Conservation (phyloP, 352 stramenopile genomes). For the Pythium guiyangense region DNA sequence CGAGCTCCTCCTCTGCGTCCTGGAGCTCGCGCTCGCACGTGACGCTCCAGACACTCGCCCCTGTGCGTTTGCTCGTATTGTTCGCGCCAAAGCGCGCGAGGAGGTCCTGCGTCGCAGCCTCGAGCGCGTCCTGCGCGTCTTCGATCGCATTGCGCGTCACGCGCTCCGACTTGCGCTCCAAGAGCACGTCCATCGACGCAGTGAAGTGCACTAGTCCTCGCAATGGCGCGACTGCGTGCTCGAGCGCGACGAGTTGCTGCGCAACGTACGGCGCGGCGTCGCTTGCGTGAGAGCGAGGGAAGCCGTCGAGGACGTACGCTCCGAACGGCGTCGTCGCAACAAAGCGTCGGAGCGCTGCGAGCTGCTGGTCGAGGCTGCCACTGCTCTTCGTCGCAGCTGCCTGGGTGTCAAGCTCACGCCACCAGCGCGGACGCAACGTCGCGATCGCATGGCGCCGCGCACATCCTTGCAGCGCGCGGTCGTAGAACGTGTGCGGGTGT, state of each 20-base stretch:
- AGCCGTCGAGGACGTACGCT: slow-evolving; percentile 38
- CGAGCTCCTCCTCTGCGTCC: slow-evolving; percentile 35
- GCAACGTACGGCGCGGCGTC: slow-evolving; percentile 30
- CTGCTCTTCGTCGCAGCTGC: too few species aligned
- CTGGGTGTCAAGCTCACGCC: neutral
- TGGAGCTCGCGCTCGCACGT: slow-evolving; percentile 40
- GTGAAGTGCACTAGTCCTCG: slow-evolving; percentile 31
- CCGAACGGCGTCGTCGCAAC: slow-evolving; percentile 18
- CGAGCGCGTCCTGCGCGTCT: slow-evolving; percentile 39
- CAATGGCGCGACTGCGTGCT: slow-evolving; percentile 20
- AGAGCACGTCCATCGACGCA: slow-evolving; percentile 34
- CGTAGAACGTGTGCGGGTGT: slow-evolving; percentile 47
- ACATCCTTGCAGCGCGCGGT: slow-evolving; percentile 11
- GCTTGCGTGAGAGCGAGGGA: slow-evolving; percentile 13
- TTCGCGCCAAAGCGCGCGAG: slow-evolving; percentile 17
- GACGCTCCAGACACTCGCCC: slow-evolving; percentile 18
- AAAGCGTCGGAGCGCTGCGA: slow-evolving; percentile 15
- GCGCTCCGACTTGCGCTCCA: slow-evolving; percentile 23
- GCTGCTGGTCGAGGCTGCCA: neutral
- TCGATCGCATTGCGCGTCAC: slow-evolving; percentile 31
- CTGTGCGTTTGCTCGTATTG: neutral
- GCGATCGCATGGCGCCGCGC: slow-evolving; percentile 6
- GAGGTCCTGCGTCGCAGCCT: slow-evolving; percentile 21
- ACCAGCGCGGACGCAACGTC: neutral
- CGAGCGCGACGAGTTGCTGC: slow-evolving; percentile 43